These are phyloP conservation scores for Aspergillus texensis DNA, from an alignment of 2,329 filamentous ascomycete species.

Conservation along the genomic window DNA sequence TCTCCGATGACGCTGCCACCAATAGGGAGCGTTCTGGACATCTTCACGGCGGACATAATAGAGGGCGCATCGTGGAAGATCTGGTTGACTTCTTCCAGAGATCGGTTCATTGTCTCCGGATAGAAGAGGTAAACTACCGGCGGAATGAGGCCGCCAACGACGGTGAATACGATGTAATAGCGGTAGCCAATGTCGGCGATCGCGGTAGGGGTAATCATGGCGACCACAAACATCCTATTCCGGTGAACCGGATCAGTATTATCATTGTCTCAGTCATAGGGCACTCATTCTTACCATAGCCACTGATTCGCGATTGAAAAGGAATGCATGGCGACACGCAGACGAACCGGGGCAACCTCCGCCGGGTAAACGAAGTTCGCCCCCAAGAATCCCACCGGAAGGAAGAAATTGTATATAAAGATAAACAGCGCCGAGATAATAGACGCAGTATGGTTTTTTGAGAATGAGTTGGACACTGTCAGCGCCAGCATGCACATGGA, in stretches of 20 bases:
- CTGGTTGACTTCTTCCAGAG: conserved; percentile 21
- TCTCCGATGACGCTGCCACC: background rate
- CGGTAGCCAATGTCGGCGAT: conserved; percentile 21
- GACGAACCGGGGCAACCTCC: conserved; percentile 21
- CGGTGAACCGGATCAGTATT: conserved; percentile 2
- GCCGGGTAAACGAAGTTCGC: conserved; percentile 25
- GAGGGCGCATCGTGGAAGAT: conserved; percentile 23
- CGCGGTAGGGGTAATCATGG: conserved; percentile 25
- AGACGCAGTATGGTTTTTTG: conserved; percentile 7
- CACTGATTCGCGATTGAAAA: conserved; percentile 20
- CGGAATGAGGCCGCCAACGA: conserved; percentile 18
- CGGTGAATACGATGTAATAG: conserved; percentile 24
- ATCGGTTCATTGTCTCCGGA: conserved; percentile 24
- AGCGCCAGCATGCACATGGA: conserved; percentile 19
- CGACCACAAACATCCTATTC: conserved; percentile 23
- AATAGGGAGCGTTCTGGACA: background rate
- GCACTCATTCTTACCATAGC: conserved; percentile 31
- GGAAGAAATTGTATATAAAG: conserved; percentile 25
- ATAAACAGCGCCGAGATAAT: conserved; percentile 20
- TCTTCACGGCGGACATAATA: conserved; percentile 1
- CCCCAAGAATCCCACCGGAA: conserved; percentile 24
- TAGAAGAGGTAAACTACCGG: conserved; percentile 24
- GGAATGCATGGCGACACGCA: conserved; percentile 22
- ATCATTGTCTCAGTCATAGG: no score
- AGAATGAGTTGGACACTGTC: conserved; percentile 20